phyloP scores from a whole-genome alignment of 306 rosid genomes.

The barrel medic (Medicago truncatula) region MtrunA17r5.0-ANR NC_053048.1:54549001-54549500 shows the following conservation, averaged over 20 bases:
- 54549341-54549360: not conserved
- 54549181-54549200: slow-evolving; percentile 93
- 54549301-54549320: not conserved
- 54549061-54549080: slow-evolving; percentile 93
- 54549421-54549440: too few relatives aligned
- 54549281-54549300: not conserved
- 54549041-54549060: slow-evolving; percentile 92
- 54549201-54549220: slow-evolving; percentile 27
- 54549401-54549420: too few relatives aligned
- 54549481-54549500: not conserved
- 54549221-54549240: slow-evolving; percentile 6
- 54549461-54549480: not conserved
- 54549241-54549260: not conserved
- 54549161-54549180: slow-evolving; percentile 97
- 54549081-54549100: slow-evolving; percentile 98
- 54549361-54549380: too few relatives aligned
- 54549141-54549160: slow-evolving; percentile 96
- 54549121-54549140: slow-evolving; percentile 68
- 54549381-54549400: too few relatives aligned
- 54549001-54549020: slow-evolving; percentile 16
- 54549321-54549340: not conserved
- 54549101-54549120: slow-evolving; percentile 91
- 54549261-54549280: not conserved
- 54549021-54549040: slow-evolving; percentile 12
- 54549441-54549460: not conserved